Percentiles rank a stretch among this genome's conserved stretches.
Evolutionary conservation across 495 filamentous ascomycete species (phyloP).

Genomic region (Penicillium steckii): DNA sequence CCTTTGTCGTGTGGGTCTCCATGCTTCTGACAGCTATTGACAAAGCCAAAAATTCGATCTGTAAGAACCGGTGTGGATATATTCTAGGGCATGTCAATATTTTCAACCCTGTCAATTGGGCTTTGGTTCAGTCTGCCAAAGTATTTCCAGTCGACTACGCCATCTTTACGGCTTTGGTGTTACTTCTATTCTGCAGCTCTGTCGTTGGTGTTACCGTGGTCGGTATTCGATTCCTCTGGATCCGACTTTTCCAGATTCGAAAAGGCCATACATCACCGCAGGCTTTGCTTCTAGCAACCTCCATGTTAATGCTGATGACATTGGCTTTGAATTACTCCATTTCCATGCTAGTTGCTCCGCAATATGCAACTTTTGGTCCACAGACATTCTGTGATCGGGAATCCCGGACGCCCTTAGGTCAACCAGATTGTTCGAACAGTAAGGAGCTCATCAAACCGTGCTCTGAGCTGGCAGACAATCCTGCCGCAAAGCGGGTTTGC

Average conservation of each 20-base stretch:
- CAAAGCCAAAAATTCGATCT: constrained; percentile 92
- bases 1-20: constrained; percentile 75
- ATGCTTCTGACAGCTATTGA: constrained; percentile 97
- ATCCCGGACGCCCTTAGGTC: constrained; percentile 51
- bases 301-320: constrained; percentile 83
- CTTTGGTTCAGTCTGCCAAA: constrained; percentile 77
- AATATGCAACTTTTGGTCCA: constrained; percentile 91
- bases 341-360: constrained; percentile 87
- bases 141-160: constrained; percentile 92
- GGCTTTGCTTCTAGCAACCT: constrained; percentile 86
- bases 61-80: constrained; percentile 88
- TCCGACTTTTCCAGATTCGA: constrained; percentile 85
- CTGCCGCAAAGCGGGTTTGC: constrained; percentile 71
- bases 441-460: constrained; percentile 73
- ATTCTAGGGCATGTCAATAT: constrained; percentile 88
- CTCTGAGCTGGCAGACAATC: constrained; percentile 64
- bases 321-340: constrained; percentile 89
- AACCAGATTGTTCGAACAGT: constrained; percentile 78
- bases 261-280: constrained; percentile 88
- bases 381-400: constrained; percentile 86
- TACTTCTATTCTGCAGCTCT: constrained; percentile 83
- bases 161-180: constrained; percentile 75
- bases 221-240: constrained; percentile 94
- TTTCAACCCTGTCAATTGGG: constrained; percentile 92
- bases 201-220: constrained; percentile 81